A percentile compares a stretch with the other conserved stretches of the same genome.
phyloP scores from a whole-genome alignment of 208 protist genomes.

The Leishmania lainsoni region DNA sequence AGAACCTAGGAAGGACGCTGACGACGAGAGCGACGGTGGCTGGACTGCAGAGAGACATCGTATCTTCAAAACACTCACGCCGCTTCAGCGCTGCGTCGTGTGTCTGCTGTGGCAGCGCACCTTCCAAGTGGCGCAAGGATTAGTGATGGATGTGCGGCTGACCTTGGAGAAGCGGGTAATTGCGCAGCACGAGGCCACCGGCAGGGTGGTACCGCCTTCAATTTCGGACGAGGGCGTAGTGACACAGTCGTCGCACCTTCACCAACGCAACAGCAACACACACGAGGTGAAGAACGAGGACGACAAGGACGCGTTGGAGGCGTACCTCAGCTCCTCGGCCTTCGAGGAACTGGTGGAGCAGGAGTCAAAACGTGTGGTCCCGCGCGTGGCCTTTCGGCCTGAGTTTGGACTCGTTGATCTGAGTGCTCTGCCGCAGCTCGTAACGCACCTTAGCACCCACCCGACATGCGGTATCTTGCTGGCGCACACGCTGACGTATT shows the following conservation, averaged over 20 bases:
- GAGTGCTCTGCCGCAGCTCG: slow-evolving; percentile 57
- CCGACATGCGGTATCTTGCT: slow-evolving; percentile 34
- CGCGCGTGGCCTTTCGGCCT: slow-evolving; percentile 37
- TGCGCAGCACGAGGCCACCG: slow-evolving; percentile 14
- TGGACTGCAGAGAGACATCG: slow-evolving; percentile 45
- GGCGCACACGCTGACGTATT: slow-evolving; percentile 47
- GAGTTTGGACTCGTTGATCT: slow-evolving; percentile 71
- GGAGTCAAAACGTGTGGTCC: slow-evolving; percentile 46
- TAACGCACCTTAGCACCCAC: slow-evolving; percentile 51
- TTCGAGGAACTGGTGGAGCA: slow-evolving; percentile 42
- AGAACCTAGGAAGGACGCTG: not conserved
- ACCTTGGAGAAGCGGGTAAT: slow-evolving; percentile 30
- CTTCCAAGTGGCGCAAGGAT: slow-evolving; percentile 36
- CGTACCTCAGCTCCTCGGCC: slow-evolving; percentile 33
- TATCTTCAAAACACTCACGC: slow-evolving; percentile 53
- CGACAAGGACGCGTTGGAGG: slow-evolving; percentile 43
- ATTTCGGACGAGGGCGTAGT: not conserved
- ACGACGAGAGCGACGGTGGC: slow-evolving; percentile 3
- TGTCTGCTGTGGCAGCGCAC: slow-evolving; percentile 75
- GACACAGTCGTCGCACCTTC: not conserved
- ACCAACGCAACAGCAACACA: not conserved
- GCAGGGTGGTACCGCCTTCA: slow-evolving; percentile 8
- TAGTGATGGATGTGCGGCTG: slow-evolving; percentile 58
- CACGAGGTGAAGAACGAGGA: slow-evolving; percentile 4
- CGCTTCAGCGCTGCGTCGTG: slow-evolving; percentile 66